Evolutionary conservation across 345 rosid genomes (phyloP), one percentile per base, ranked within the genome.

Genomic region (Microthlaspi erraticum): DNA sequence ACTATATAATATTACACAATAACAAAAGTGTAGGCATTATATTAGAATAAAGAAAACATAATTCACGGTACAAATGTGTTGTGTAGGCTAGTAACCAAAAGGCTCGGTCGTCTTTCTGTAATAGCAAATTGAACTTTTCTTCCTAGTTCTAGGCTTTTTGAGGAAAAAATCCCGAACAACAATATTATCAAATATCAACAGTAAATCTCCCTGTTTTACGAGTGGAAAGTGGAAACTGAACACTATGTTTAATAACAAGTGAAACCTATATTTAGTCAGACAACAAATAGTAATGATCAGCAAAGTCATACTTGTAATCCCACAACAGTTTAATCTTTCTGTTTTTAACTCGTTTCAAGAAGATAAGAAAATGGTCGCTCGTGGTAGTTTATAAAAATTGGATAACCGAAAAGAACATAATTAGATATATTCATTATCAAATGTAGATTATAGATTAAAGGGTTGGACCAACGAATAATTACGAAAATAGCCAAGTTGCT

Each of bases 401-500:
- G 56, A 53, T 62, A 4, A 36, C 29, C 55, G 44, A 71, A 36
- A 49, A 38, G 49, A 59, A 59, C 29, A 49, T 37, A 60, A 26
- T 38, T 59, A 37, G 7, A 39, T 60, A 39, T 60, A 71, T 60
- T 60, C 68, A 60, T 60, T 19, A 61, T 19, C 68, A 51, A 36
- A 71, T 42, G 54, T n/a, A 26, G 29, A 52, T 71, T 61, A 32
- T 51, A 20, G 31, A 52, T 43, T 20, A 44, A 59, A 55, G 37
- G 45, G 11, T 32, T 63, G 32, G 57, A 44, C 69, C 49, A 54
- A 64, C 1, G 13, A 72, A 72, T 54, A 43, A 46, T 54, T 23
- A 54, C 55, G 68, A 71, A 71, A 64, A 44, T 72, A 64, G 77
- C 26, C 34, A 55, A 64, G 58, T 49, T 72, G 77, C 71, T 55